Base-by-base conservation (phyloP, 495 filamentous ascomycete species). In the Geopyxis carbonaria region DNA sequence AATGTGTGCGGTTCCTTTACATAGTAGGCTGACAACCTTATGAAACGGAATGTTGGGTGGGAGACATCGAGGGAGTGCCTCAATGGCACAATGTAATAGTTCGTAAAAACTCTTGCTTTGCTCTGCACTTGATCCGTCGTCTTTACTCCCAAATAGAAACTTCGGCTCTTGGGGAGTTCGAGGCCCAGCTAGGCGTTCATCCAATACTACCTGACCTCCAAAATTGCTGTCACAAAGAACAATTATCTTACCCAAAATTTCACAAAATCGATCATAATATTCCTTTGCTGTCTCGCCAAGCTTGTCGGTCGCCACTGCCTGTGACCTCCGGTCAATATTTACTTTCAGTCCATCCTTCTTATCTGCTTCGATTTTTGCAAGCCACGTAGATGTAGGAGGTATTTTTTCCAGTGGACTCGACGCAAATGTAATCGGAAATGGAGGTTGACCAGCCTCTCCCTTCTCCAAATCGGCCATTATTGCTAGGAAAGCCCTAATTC, bases 51-150 rank as follows among this genome's bases (percentile, higher is more conserved):
- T 86, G 45, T 91, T 78, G 24, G 78, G 68, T 1, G 89, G 87
- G 22, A 99, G 64, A 52, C 89, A 95, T 5, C 87, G 79, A 31
- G 89, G 89, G 22, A 99, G 62, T 7, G 89, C 85, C 57, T 95
- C 85, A 2, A 99, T 83, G 7, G 91, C 91, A 38, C 94, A 85
- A 57, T 93, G 84, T 5, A 99, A 65, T 23, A 99, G 65, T 45
- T 95, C 89, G 53, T 94, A 95, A 51, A 91, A 95, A 2, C 84
- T 82, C 56, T 93, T 85, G 48, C 83, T 86, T 41, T 89, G 80
- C 46, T 95, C 91, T 4, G 74, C 59, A 33, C 59, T 77, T 22
- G 66, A 57, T 40, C 93, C 84, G 46, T 94, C 89, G 31, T 78
- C 70, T 34, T 80, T 69, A 16, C 65, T 57, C 11, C 63, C 65